Base-by-base conservation (phyloP, 2,329 filamentous ascomycete species). In the Pochonia chlamydosporia region DNA sequence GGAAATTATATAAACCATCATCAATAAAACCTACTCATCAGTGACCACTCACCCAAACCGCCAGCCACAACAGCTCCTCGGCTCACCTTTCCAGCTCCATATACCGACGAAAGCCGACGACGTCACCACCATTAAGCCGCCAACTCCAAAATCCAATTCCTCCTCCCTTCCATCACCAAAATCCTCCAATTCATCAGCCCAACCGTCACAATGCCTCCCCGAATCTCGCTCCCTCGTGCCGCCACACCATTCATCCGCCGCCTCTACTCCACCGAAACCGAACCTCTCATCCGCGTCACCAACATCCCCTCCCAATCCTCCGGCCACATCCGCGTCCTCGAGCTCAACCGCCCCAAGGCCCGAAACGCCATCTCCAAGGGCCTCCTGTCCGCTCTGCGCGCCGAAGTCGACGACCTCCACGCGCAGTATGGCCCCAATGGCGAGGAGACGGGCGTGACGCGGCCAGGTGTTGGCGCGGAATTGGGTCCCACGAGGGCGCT, bases 281-380 rank as follows among this genome's bases (percentile, higher is more conserved):
- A 74, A 39, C 73, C 81, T 10, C 68, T 84, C 41, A 72, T 95
- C 67, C 83, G 84, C 61, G 78, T 88, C 55, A 84, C 81, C 51
- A 82, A 85, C 65, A 70, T 96, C 42, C 85, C 87, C 37, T 87
- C 90, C 3, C 84, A 89, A 1, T 81, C 85, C 60, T 81, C 81
- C 16, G 93, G 92, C 54, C 86, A 85, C 70, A 93, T 97, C 68
- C 85, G 89, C 49, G 78, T 97, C 54, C 81, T 97, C 48, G 85
- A 92, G 52, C 79, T 99, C 55, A 93, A 96, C 70, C 80, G 90
- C 4, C 90, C 90, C 1, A 67, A 79, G 8, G 85, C 91, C 30
- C 87, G 92, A 60, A 99, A 99, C 68, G 93, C 93, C 55, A 87
- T 99, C 62, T 97, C 91, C 1, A 78, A 75, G 49, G 81, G 84